Conservation (phyloP, 495 filamentous ascomycete genomes). For the Terfezia claveryi region DNA sequence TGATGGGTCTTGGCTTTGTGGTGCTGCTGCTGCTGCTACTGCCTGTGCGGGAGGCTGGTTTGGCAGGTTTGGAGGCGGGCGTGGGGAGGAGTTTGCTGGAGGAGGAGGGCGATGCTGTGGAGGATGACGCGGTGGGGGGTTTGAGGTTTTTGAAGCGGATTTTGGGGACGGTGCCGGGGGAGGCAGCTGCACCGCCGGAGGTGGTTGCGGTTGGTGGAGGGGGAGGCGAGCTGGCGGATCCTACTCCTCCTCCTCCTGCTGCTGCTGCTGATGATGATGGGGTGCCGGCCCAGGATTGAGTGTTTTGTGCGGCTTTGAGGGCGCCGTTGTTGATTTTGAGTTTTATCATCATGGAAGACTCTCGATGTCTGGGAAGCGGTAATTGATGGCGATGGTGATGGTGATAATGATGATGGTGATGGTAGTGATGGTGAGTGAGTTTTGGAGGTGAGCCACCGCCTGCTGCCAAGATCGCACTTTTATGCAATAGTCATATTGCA, state of each 20-base stretch:
- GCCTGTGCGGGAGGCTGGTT: slow-evolving; percentile 29
- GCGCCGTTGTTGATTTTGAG: slow-evolving; percentile 28
- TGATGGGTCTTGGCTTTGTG: slow-evolving; percentile 20
- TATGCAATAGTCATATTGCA: no score
- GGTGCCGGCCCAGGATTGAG: slow-evolving; percentile 15
- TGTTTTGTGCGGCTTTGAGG: slow-evolving; percentile 7
- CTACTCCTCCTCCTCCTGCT: background rate
- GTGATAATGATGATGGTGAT: background rate
- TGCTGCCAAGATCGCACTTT: no score
- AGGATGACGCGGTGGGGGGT: slow-evolving; percentile 18
- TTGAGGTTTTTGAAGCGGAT: slow-evolving; percentile 21
- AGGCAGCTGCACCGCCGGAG: no score
- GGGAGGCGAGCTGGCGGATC: no score
- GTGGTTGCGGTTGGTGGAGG: no score
- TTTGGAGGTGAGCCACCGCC: no score
- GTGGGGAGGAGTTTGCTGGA: no score
- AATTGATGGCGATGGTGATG: background rate
- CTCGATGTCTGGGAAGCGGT: background rate
- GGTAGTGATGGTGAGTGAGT: no score
- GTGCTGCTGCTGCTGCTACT: slow-evolving; percentile 19
- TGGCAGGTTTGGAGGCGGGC: slow-evolving; percentile 13
- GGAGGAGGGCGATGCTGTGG: no score
- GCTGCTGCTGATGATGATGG: background rate
- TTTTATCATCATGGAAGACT: slow-evolving; percentile 26
- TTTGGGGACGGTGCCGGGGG: slow-evolving; percentile 24